A percentile compares a stretch with the other conserved stretches of the same genome.
Conservation (phyloP, 352 stramenopile species). For the Globisporangium carolinianum region DNA sequence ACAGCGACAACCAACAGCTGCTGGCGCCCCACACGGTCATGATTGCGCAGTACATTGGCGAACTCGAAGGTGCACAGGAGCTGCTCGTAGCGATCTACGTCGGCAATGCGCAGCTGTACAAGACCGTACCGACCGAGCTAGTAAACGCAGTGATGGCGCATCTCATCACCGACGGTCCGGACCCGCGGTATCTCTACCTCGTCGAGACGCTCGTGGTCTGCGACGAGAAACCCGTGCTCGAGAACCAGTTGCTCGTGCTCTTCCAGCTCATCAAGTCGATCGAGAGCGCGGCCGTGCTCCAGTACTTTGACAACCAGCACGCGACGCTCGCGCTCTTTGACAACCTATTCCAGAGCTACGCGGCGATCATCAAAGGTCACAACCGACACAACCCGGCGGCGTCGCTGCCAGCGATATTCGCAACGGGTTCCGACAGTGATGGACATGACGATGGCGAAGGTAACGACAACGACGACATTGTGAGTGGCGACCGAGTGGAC, state of each 20-base stretch:
- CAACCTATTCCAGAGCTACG: constrained; percentile 25
- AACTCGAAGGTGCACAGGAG: constrained; percentile 54
- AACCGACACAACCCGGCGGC: background rate
- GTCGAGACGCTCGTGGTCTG: constrained; percentile 56
- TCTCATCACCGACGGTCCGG: constrained; percentile 28
- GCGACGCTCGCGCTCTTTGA: constrained; percentile 21
- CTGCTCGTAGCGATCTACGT: constrained; percentile 50
- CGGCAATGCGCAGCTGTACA: constrained; percentile 40
- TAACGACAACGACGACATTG: constrained; percentile 1
- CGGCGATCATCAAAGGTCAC: constrained; percentile 5
- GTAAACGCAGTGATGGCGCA: constrained; percentile 44
- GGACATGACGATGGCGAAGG: background rate
- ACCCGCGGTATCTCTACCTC: constrained; percentile 54
- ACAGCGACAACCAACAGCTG: constrained; percentile 41
- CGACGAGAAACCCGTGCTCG: constrained; percentile 42
- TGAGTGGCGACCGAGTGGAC: background rate
- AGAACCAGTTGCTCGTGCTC: constrained; percentile 63
- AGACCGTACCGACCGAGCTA: constrained; percentile 44
- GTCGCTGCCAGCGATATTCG: background rate
- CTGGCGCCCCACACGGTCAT: constrained; percentile 39
- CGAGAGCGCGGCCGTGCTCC: constrained; percentile 36
- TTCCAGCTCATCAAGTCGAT: constrained; percentile 66
- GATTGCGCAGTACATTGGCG: constrained; percentile 42
- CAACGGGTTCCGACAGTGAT: too few relatives aligned
- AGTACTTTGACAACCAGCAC: constrained; percentile 44